A percentile compares a stretch with the other conserved stretches of the same genome.
Conservation (phyloP, 1,284 basidiomycete species). For the Trametes versicolor region DNA sequence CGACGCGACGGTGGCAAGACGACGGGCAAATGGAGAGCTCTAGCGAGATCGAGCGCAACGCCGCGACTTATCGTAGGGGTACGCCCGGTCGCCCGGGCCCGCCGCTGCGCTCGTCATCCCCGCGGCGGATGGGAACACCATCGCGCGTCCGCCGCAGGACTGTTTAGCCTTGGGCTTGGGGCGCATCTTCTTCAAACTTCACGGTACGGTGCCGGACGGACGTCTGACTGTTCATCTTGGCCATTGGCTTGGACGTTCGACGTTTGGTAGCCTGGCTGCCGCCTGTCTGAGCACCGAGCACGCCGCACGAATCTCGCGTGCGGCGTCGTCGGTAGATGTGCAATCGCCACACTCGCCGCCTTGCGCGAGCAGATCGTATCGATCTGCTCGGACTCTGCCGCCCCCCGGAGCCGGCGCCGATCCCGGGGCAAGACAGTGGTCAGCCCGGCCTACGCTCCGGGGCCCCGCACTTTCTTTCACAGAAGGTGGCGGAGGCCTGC, state of each 20-base stretch:
- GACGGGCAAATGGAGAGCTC: too few species aligned
- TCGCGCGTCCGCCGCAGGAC: not conserved
- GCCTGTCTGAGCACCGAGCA: not conserved
- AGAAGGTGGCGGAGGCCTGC: too few species aligned
- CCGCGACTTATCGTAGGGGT: too few species aligned
- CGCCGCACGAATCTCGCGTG: not conserved
- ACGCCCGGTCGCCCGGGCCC: not conserved
- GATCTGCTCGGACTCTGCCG: not conserved
- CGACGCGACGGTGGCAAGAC: too few species aligned
- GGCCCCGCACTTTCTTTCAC: not conserved
- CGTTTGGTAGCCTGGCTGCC: conserved; percentile 17
- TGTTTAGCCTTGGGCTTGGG: too few species aligned
- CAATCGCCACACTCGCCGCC: too few species aligned
- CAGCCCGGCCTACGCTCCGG: not conserved
- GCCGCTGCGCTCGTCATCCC: not conserved
- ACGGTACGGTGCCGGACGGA: too few species aligned
- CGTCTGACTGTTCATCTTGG: not conserved
- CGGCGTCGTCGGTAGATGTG: too few species aligned
- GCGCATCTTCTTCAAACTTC: too few species aligned
- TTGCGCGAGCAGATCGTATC: not conserved
- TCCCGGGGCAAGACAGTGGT: not conserved
- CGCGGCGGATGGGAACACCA: not conserved
- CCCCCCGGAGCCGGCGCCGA: not conserved
- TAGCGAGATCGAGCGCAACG: too few species aligned
- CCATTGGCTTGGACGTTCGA: not conserved